A percentile compares a stretch with the other conserved stretches of the same genome.
phyloP scores from a whole-genome alignment of 1,139 yeast genomes.

The Debaryomyces singareniensis region DNA sequence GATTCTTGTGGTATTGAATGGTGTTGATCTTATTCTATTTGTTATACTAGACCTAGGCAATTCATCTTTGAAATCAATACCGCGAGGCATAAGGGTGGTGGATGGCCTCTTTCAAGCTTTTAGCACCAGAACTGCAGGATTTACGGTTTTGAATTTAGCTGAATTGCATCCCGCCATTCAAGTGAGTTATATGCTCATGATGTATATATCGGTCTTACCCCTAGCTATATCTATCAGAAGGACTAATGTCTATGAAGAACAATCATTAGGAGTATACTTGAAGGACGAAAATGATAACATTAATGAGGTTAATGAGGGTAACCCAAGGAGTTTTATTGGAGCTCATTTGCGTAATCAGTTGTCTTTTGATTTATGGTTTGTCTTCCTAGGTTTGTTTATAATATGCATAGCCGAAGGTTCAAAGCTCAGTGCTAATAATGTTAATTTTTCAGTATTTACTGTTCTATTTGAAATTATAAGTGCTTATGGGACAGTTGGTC shows the following conservation, averaged over 20 bases:
- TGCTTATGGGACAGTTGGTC: constrained; percentile 95
- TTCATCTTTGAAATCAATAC: constrained; percentile 38
- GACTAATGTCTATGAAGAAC: constrained; percentile 96
- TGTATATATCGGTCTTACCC: constrained; percentile 96
- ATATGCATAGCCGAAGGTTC: constrained; percentile 81
- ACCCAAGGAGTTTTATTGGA: constrained; percentile 61
- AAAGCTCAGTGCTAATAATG: constrained; percentile 40
- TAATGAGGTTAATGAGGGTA: constrained; percentile 27
- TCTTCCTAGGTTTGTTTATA: constrained; percentile 77
- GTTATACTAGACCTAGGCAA: constrained; percentile 68
- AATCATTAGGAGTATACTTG: constrained; percentile 78
- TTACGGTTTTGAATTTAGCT: constrained; percentile 63
- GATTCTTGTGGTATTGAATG: constrained; percentile 66
- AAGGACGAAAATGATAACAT: constrained; percentile 29
- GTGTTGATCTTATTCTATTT: constrained; percentile 72
- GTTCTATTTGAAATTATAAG: constrained; percentile 83
- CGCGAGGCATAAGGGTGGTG: constrained; percentile 63
- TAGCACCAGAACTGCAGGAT: constrained; percentile 92
- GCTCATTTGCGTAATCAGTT: constrained; percentile 88
- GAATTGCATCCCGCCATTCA: constrained; percentile 83
- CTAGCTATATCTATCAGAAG: constrained; percentile 93
- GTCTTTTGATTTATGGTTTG: constrained; percentile 92
- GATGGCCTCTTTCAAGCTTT: constrained; percentile 89
- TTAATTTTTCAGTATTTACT: constrained; percentile 61
- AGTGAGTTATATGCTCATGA: constrained; percentile 91